A percentile compares a stretch with the other conserved stretches of the same genome.
Evolutionary conservation across 768 basidiomycete species (phyloP).

Genomic region (Cantharellus anzutake): DNA sequence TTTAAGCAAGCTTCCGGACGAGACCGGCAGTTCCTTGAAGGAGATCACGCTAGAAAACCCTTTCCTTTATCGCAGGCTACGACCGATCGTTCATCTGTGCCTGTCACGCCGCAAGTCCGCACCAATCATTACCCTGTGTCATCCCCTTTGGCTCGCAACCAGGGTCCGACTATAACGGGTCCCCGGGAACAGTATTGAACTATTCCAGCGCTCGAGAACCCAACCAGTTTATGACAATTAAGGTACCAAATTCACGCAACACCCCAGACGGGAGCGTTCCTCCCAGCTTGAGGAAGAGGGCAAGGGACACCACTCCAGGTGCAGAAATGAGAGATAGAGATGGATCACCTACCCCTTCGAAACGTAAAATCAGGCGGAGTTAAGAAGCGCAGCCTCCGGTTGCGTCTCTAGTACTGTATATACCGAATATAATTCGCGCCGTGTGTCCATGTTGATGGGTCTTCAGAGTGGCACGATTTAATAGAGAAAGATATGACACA

Average conservation of each 20-base stretch:
- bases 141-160: not conserved
- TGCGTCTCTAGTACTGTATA: too few species aligned
- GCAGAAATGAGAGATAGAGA: too few species aligned
- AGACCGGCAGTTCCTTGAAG: not conserved
- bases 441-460: too few species aligned
- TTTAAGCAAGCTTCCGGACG: constrained; percentile 12
- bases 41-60: not conserved
- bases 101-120: not conserved
- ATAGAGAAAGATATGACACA: too few species aligned
- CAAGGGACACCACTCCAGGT: not conserved
- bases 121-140: not conserved
- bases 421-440: too few species aligned
- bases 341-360: too few species aligned
- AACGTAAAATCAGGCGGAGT: too few species aligned
- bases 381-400: too few species aligned
- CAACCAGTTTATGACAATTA: not conserved
- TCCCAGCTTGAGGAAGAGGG: not conserved
- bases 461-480: too few species aligned
- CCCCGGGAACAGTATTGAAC: not conserved
- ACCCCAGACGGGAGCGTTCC: not conserved
- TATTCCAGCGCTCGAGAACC: not conserved
- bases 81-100: not conserved
- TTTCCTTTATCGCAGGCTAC: not conserved
- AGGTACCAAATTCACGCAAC: too few species aligned
- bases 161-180: not conserved